Evolutionary conservation across 73 alveolate species (phyloP).

Genomic region (Tetrahymena malaccensis): DNA sequence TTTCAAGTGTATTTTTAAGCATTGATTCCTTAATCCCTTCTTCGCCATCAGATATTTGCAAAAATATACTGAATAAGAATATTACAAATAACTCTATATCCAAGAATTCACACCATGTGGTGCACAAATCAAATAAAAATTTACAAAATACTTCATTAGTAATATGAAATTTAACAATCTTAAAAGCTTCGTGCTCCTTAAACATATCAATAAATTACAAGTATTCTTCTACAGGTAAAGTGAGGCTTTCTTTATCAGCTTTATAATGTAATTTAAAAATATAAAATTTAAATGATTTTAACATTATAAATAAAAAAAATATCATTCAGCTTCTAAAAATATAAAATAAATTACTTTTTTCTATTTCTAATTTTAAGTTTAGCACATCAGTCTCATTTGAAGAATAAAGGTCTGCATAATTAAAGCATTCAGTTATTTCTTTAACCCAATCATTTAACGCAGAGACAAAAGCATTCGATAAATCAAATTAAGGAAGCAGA

Average conservation of each 20-base stretch:
- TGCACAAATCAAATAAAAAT: slow-evolving; percentile 34
- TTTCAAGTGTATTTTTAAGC: background rate
- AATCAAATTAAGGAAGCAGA: slow-evolving; percentile 2
- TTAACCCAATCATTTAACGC: slow-evolving; percentile 43
- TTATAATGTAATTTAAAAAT: background rate
- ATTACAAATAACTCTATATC: slow-evolving; percentile 10
- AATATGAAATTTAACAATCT: slow-evolving; percentile 15
- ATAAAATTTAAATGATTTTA: background rate
- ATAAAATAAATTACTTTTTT: background rate
- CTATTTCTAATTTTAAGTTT: slow-evolving; percentile 8
- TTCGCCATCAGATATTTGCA: slow-evolving; percentile 14
- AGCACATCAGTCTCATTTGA: slow-evolving; percentile 1
- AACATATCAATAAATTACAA: slow-evolving; percentile 2
- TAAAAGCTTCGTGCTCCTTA: slow-evolving; percentile 26
- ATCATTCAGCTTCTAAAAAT: background rate
- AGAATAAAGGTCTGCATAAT: slow-evolving; percentile 3
- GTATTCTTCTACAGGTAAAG: background rate
- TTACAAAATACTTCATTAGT: slow-evolving; percentile 22
- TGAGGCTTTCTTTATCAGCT: background rate
- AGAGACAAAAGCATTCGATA: slow-evolving; percentile 13
- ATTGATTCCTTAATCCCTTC: background rate
- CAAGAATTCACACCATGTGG: slow-evolving; percentile 30
- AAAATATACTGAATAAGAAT: background rate
- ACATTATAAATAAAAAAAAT: background rate
- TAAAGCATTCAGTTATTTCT: slow-evolving; percentile 27